Evolutionary conservation across 2,329 filamentous ascomycete genomes (phyloP).

Genomic region (Neocucurbitaria cava): DNA sequence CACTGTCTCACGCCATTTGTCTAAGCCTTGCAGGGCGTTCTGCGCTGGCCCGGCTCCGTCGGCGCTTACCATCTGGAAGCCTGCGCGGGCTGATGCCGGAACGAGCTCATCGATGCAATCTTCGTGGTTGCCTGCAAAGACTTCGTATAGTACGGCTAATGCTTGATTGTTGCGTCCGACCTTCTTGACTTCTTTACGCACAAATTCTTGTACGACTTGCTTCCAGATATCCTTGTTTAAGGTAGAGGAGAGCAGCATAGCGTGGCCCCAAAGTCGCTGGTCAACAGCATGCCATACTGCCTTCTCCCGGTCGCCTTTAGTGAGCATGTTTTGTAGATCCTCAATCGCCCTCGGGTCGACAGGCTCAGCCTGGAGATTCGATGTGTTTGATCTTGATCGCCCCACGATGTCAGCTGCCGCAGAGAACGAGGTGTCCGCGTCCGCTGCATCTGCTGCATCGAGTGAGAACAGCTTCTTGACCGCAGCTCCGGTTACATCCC

Average conservation of each 20-base stretch:
- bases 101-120: slow-evolving; percentile 97
- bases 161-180: slow-evolving; percentile 82
- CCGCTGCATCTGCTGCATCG: slow-evolving; percentile 40
- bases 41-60: slow-evolving; percentile 66
- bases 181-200: slow-evolving; percentile 91
- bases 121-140: slow-evolving; percentile 91
- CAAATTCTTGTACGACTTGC: slow-evolving; percentile 92
- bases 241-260: slow-evolving; percentile 87
- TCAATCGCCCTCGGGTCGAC: slow-evolving; percentile 74
- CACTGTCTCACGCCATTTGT: slow-evolving; percentile 93
- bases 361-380: slow-evolving; percentile 62
- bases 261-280: slow-evolving; percentile 94
- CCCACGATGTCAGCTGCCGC: slow-evolving; percentile 48
- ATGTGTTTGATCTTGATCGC: slow-evolving; percentile 39
- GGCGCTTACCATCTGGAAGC: slow-evolving; percentile 84
- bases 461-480: slow-evolving; percentile 78
- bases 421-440: slow-evolving; percentile 34
- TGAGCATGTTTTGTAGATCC: slow-evolving; percentile 73
- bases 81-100: slow-evolving; percentile 87
- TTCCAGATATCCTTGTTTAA: slow-evolving; percentile 79
- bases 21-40: slow-evolving; percentile 82
- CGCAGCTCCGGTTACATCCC: slow-evolving; percentile 73
- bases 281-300: slow-evolving; percentile 94
- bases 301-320: slow-evolving; percentile 84
- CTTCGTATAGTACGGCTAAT: slow-evolving; percentile 88